Conservation (phyloP, 2,329 filamentous ascomycete genomes). For the Cytospora schulzeri region DNA sequence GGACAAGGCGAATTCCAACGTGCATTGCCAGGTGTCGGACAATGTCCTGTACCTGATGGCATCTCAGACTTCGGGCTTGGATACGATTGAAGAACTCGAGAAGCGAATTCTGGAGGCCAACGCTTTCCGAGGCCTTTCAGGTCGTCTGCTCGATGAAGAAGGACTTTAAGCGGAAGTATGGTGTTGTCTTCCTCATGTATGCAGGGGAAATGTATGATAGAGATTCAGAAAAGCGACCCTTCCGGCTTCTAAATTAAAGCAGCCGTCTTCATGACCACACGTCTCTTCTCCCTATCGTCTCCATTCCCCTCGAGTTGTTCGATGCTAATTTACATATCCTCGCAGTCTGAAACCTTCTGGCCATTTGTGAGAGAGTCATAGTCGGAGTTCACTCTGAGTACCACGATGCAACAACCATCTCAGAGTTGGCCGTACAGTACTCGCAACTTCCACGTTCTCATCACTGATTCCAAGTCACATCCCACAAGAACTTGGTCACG, state of each 20-base stretch:
- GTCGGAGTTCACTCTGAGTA: too few relatives aligned
- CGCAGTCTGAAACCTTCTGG: too few relatives aligned
- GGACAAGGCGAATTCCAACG: slow-evolving; percentile 45
- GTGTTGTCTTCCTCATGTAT: neutral
- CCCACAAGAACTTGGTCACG: neutral
- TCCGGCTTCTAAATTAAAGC: neutral
- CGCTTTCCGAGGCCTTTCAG: neutral
- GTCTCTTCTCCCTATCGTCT: neutral
- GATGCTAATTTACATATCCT: too few relatives aligned
- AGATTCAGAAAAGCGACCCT: neutral
- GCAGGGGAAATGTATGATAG: neutral
- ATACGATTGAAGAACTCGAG: neutral
- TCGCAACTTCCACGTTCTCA: neutral
- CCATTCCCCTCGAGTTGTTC: neutral
- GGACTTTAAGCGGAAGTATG: neutral
- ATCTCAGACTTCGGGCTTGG: slow-evolving; percentile 42
- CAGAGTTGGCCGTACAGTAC: neutral
- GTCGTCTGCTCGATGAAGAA: neutral
- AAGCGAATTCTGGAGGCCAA: neutral
- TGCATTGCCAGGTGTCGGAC: slow-evolving; percentile 57
- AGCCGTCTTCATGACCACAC: too few relatives aligned
- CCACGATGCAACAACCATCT: too few relatives aligned
- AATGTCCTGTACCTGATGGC: slow-evolving; percentile 64
- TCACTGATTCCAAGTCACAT: neutral
- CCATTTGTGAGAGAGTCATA: too few relatives aligned